Conservation (phyloP, 768 basidiomycete species). For the Pisolithus albus region DNA sequence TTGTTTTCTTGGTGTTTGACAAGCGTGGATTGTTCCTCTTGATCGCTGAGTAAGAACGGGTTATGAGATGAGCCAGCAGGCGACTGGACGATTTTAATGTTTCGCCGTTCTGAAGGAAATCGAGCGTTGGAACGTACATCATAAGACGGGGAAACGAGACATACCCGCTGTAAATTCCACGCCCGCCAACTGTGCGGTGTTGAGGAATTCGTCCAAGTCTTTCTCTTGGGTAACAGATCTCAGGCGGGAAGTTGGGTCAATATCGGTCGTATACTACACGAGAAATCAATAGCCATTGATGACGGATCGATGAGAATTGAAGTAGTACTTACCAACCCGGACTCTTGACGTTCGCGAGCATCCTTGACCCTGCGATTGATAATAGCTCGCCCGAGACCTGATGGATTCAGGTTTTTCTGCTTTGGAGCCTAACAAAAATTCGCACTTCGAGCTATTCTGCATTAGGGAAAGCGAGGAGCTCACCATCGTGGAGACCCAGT, state of each 20-base stretch:
- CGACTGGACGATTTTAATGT: conserved; percentile 69
- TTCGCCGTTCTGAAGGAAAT: conserved; percentile 54
- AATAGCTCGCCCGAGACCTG: conserved; percentile 90
- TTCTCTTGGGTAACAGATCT: conserved; percentile 93
- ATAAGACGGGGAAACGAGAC: background rate
- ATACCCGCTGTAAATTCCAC: conserved; percentile 95
- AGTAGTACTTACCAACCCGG: conserved; percentile 52
- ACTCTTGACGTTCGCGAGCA: conserved; percentile 28
- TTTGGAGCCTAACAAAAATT: conserved; percentile 45
- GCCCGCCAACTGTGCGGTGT: conserved; percentile 89
- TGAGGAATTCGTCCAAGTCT: conserved; percentile 93
- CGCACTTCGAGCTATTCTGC: background rate
- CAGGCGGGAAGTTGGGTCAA: conserved; percentile 60
- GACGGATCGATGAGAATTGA: background rate
- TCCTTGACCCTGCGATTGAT: conserved; percentile 74
- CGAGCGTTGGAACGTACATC: background rate
- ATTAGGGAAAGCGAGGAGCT: background rate
- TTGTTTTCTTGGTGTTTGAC: conserved; percentile 70
- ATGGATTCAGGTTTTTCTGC: conserved; percentile 56
- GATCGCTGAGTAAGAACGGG: conserved; percentile 76
- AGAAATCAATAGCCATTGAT: background rate
- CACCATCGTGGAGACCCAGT: background rate
- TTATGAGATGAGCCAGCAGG: conserved; percentile 53
- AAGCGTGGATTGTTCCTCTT: conserved; percentile 74
- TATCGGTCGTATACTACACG: conserved; percentile 67